phyloP scores from a whole-genome alignment of 2,329 filamentous ascomycete genomes.

The Esteya vermicola region DNA sequence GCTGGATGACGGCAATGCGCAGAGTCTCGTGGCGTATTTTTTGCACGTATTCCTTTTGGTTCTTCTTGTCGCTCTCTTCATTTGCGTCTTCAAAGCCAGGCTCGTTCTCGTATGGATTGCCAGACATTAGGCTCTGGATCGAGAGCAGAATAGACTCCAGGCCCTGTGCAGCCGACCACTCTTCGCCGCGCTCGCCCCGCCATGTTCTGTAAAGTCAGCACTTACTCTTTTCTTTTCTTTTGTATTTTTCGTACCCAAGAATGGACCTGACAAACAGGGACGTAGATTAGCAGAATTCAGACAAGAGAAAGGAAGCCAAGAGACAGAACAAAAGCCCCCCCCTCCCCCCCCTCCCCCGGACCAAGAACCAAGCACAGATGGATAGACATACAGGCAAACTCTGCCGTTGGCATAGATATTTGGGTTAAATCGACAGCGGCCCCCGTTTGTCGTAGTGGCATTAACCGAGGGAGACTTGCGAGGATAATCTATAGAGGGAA shows the following conservation, averaged over 20 bases:
- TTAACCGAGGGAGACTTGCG: constrained; percentile 46
- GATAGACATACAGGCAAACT: constrained; percentile 64
- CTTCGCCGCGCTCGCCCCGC: constrained; percentile 77
- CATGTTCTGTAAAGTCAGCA: constrained; percentile 55
- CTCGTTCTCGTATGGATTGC: constrained; percentile 91
- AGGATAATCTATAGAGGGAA: constrained; percentile 56
- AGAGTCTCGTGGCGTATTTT: constrained; percentile 92
- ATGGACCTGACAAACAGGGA: constrained; percentile 53
- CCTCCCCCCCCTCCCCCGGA: too few relatives aligned
- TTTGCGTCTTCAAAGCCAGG: constrained; percentile 77
- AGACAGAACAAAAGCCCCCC: constrained; percentile 38
- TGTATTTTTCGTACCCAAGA: constrained; percentile 46
- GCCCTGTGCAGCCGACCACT: constrained; percentile 94
- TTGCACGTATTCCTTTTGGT: constrained; percentile 60
- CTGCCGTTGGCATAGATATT: constrained; percentile 90
- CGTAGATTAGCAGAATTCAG: constrained; percentile 1
- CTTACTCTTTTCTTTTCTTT: not conserved
- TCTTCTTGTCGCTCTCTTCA: constrained; percentile 52
- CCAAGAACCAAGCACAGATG: too few relatives aligned
- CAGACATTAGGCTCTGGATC: constrained; percentile 90
- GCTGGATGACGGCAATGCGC: constrained; percentile 71
- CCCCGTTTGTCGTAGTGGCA: constrained; percentile 76
- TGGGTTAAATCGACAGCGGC: constrained; percentile 82
- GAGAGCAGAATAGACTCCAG: constrained; percentile 89
- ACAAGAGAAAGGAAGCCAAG: constrained; percentile 40